Percentiles rank a stretch among this genome's conserved stretches.
These are phyloP conservation scores for Telfairia occidentalis DNA, from an alignment of 331 rosid genomes.

Conservation along the genomic window DNA sequence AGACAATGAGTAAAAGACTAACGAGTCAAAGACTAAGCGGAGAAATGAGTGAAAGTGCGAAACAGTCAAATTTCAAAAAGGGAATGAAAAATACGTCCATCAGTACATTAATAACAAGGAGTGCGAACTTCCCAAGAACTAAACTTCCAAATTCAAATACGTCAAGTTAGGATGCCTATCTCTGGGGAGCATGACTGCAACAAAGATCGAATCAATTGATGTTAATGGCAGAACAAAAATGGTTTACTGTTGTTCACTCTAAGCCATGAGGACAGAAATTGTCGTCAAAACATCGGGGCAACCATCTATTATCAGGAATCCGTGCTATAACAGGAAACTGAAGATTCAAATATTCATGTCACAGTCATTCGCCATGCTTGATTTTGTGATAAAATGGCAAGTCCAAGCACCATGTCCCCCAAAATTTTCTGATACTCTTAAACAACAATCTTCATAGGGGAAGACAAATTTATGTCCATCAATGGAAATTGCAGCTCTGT, in stretches of 20 bases:
- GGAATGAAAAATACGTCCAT: neutral
- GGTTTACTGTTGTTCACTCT: neutral
- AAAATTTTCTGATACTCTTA: constrained; percentile 17
- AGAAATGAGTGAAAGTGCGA: neutral
- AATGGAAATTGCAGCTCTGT: constrained; percentile 83
- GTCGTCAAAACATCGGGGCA: neutral
- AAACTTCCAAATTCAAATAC: neutral
- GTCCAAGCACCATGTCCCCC: constrained; percentile 29
- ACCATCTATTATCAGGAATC: neutral
- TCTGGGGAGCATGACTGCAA: neutral
- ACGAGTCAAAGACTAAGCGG: neutral
- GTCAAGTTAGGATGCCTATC: neutral
- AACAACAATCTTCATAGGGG: constrained; percentile 13
- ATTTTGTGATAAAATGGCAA: constrained; percentile 25
- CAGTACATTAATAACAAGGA: neutral
- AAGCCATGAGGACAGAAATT: neutral
- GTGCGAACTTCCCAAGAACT: neutral
- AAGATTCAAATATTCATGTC: constrained; percentile 3
- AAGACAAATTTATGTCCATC: constrained; percentile 24
- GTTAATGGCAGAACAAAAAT: neutral
- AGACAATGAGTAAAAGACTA: neutral
- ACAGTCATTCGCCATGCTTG: constrained; percentile 35
- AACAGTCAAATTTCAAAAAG: neutral
- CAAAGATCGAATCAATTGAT: neutral
- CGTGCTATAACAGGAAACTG: neutral